Conservation (phyloP, 2,329 filamentous ascomycete species). For the Scedosporium apiospermum region DNA sequence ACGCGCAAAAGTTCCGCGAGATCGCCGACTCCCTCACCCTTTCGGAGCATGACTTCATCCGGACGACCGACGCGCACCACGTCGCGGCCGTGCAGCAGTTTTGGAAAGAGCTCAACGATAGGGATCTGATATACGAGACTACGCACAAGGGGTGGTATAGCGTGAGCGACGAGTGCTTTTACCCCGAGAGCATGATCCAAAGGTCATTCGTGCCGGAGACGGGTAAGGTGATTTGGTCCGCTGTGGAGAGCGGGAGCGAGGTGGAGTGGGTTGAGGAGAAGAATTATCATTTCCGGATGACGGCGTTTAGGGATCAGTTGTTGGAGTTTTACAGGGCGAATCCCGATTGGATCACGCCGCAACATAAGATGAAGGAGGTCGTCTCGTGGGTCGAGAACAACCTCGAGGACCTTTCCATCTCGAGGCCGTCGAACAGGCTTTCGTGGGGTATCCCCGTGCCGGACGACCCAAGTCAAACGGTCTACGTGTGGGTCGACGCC, state of each 20-base stretch:
- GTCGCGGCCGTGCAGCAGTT: conserved; percentile 79
- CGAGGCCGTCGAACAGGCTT: conserved; percentile 67
- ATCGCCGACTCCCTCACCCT: conserved; percentile 63
- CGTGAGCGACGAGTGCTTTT: conserved; percentile 94
- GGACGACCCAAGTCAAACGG: conserved; percentile 73
- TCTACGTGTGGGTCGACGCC: conserved; percentile 97
- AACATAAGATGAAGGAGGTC: conserved; percentile 66
- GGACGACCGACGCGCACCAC: conserved; percentile 80
- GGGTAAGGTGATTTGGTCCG: conserved; percentile 73
- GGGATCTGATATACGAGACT: conserved; percentile 70
- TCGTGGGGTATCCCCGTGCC: conserved; percentile 87
- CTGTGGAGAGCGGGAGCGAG: conserved; percentile 78
- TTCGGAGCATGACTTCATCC: conserved; percentile 77
- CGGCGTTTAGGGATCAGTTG: conserved; percentile 67
- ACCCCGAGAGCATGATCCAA: conserved; percentile 67
- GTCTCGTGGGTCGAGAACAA: conserved; percentile 66
- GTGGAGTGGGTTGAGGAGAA: conserved; percentile 91
- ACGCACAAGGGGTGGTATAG: conserved; percentile 96
- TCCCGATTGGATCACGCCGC: conserved; percentile 67
- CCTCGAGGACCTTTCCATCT: conserved; percentile 81
- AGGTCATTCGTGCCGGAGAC: conserved; percentile 68
- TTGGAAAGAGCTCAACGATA: conserved; percentile 71
- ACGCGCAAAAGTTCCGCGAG: conserved; percentile 67
- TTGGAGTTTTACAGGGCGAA: conserved; percentile 73
- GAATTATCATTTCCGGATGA: conserved; percentile 93